Evolutionary conservation across 768 basidiomycete species (phyloP), one percentile per base, ranked within the genome.

Genomic region (Serendipita sp.): DNA sequence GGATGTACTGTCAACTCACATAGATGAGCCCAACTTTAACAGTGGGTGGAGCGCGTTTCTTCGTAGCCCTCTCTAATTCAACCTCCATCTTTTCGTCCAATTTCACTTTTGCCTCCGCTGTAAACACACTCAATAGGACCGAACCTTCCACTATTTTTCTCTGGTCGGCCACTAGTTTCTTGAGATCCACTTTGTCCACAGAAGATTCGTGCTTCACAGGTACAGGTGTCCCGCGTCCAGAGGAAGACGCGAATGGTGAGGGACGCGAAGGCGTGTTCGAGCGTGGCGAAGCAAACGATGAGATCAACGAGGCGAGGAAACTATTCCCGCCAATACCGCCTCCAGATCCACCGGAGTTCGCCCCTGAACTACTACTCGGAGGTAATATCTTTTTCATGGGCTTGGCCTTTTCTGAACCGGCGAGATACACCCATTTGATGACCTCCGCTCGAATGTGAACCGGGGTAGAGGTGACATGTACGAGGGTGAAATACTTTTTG

Each of bases 21-120:
- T 90, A 98, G 45, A 99, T 91, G 11, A 99, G 78, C 68, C 88
- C 83, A 64, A 89, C 88, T 64, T 79, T 84, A 71, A 93, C 81
- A 63, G 77, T 81, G 3, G 75, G 76, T 0, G 95, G 95, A 0
- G 91, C 88, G 64, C 89, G 86, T 78, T 99, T 99, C 81, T 97
- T 97, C 10, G 94, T 99, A 0, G 92, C 89, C 66, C 95, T 79
- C 66, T 88, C 81, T 38, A 98, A 76, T 73, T 97, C 95, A 7
- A 76, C 73, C 1, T 81, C 77, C 56, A 87, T 75, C 70, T 86
- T 88, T 73, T 81, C 79, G 67, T 83, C 83, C 16, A 89, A 72
- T 47, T 74, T 78, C 18, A 90, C 85, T 51, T 79, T 78, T 13
- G 89, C 80, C 44, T 84, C 78, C 2, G 85, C 86, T 7, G 84